Conservation (phyloP, 176 grass and related monocot species). For the Carex kokanica region DNA sequence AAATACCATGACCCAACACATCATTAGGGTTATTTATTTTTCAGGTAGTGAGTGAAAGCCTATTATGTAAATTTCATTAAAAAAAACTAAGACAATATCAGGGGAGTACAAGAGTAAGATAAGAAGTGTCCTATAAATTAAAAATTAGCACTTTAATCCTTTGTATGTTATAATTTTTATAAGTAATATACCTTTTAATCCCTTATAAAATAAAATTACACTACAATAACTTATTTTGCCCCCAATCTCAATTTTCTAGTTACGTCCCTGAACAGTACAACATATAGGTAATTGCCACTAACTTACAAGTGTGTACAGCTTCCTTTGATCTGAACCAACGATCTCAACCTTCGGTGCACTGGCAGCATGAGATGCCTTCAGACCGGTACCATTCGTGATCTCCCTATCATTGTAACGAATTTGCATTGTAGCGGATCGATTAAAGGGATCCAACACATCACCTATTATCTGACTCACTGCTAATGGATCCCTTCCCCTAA, state of each 20-base stretch:
- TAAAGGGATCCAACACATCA: slow-evolving; percentile 88
- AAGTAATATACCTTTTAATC: too few relatives aligned
- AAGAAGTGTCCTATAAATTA: background rate
- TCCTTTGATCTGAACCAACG: slow-evolving; percentile 54
- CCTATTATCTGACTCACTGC: slow-evolving; percentile 80
- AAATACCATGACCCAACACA: background rate
- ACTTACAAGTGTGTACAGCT: slow-evolving; percentile 98
- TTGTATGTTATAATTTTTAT: too few relatives aligned
- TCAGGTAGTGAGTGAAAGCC: background rate
- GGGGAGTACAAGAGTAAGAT: background rate
- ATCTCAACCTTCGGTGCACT: slow-evolving; percentile 61
- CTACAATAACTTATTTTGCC: too few relatives aligned
- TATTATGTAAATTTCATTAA: background rate
- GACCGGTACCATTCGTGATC: slow-evolving; percentile 72
- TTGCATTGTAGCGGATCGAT: slow-evolving; percentile 56
- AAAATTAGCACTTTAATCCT: too few relatives aligned
- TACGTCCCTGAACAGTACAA: background rate
- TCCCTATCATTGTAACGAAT: slow-evolving; percentile 77
- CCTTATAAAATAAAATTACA: too few relatives aligned
- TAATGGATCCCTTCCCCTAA: slow-evolving; percentile 70
- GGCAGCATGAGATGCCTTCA: slow-evolving; percentile 54
- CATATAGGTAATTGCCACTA: background rate
- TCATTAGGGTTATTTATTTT: background rate
- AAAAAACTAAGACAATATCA: background rate
- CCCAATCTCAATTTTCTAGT: too few relatives aligned